Conservation (phyloP, 148 eudicot species). For the Spergularia bocconei region DNA sequence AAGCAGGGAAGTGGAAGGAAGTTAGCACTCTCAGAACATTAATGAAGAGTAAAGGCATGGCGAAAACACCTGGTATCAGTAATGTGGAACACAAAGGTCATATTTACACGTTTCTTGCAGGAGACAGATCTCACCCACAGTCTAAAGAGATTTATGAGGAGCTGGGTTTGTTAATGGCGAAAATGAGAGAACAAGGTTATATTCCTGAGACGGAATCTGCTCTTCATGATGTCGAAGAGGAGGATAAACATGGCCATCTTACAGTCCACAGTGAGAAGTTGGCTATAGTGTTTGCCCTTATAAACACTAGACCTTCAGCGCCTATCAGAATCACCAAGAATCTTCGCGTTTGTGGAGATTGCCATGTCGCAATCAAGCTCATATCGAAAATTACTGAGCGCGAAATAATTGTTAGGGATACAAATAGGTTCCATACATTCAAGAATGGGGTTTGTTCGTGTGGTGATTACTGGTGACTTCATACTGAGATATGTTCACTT, state of each 20-base stretch:
- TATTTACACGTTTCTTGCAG: constrained; percentile 61
- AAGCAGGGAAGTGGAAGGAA: constrained; percentile 70
- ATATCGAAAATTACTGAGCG: constrained; percentile 60
- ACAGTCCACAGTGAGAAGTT: constrained; percentile 70
- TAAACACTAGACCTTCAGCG: constrained; percentile 39
- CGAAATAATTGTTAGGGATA: constrained; percentile 62
- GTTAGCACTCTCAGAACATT: constrained; percentile 46
- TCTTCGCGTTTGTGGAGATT: constrained; percentile 78
- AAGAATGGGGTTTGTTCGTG: constrained; percentile 64
- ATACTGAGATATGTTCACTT: not conserved
- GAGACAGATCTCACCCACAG: constrained; percentile 62
- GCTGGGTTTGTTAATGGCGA: constrained; percentile 49
- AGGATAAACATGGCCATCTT: constrained; percentile 67
- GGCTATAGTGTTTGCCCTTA: constrained; percentile 60
- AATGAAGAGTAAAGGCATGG: constrained; percentile 59
- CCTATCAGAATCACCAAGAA: constrained; percentile 65
- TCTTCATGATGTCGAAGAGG: constrained; percentile 77
- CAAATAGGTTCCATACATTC: constrained; percentile 64
- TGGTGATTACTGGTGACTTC: constrained; percentile 67
- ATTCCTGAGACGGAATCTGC: constrained; percentile 57
- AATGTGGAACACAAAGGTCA: constrained; percentile 50
- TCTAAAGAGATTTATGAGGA: constrained; percentile 55
- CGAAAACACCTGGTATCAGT: constrained; percentile 61
- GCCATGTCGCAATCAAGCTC: constrained; percentile 63
- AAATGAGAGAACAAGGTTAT: constrained; percentile 71